Conservation (phyloP, 139 green algal species). For the Coccomyxa sp. region DNA sequence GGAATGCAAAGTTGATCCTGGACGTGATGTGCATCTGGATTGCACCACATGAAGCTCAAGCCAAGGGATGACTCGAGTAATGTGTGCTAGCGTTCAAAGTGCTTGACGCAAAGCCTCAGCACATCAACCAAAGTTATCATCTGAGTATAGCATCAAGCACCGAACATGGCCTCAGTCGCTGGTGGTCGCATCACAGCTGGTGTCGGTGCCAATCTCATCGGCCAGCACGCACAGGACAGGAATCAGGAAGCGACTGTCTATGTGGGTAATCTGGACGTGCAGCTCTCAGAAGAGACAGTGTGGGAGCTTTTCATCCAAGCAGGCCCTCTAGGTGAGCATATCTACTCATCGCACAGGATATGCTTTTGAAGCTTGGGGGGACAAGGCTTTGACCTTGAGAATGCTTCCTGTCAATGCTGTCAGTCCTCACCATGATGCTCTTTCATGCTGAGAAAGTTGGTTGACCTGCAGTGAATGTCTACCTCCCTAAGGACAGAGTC, state of each 20-base stretch:
- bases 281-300: constrained; percentile 93
- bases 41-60: too few relatives aligned
- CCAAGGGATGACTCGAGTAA: not conserved
- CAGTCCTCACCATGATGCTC: not conserved
- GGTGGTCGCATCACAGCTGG: constrained; percentile 86
- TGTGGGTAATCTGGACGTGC: constrained; percentile 90
- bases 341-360: not conserved
- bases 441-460: not conserved
- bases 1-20: not conserved
- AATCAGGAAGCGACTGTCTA: constrained; percentile 96
- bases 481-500: constrained; percentile 97
- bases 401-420: not conserved
- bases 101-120: not conserved
- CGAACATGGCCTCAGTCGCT: constrained; percentile 22
- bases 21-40: not conserved
- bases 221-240: constrained; percentile 74
- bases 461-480: constrained; percentile 86
- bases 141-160: not conserved
- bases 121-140: not conserved
- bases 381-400: not conserved
- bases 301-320: constrained; percentile 98
- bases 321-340: constrained; percentile 81
- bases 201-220: constrained; percentile 91
- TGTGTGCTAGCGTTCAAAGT: not conserved
- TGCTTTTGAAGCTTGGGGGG: not conserved